These are phyloP conservation scores for Phlyctochytrium arcticum DNA, from an alignment of 192 early-diverging fungal genomes.

Conservation along the genomic window DNA sequence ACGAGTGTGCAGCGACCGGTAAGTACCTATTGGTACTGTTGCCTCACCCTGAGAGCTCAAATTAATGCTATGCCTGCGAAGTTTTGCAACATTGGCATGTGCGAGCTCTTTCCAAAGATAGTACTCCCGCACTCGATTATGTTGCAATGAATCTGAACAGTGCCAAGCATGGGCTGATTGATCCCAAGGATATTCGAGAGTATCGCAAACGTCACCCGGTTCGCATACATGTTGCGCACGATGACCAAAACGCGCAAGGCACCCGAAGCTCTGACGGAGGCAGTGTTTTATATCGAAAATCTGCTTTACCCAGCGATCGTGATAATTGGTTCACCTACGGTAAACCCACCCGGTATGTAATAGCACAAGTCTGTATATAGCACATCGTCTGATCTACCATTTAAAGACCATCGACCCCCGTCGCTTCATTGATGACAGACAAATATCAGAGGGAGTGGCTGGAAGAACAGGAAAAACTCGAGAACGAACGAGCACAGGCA, in stretches of 20 bases:
- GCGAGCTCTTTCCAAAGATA: constrained; percentile 35
- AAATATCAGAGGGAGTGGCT: constrained; percentile 52
- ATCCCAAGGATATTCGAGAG: constrained; percentile 38
- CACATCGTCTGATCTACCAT: neutral
- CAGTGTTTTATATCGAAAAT: constrained; percentile 21
- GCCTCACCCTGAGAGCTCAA: too few species aligned
- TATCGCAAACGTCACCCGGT: constrained; percentile 48
- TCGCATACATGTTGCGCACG: constrained; percentile 37
- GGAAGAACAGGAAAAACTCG: constrained; percentile 19
- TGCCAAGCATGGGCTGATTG: constrained; percentile 41
- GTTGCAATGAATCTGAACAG: constrained; percentile 56
- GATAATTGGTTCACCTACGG: constrained; percentile 51
- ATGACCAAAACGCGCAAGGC: constrained; percentile 22
- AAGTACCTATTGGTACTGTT: neutral
- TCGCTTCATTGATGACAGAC: constrained; percentile 54
- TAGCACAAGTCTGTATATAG: neutral
- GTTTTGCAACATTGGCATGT: constrained; percentile 56
- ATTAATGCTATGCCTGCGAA: neutral
- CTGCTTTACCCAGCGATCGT: constrained; percentile 47
- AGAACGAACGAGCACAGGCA: constrained; percentile 11
- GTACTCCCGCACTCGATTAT: constrained; percentile 47
- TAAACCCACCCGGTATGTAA: constrained; percentile 50
- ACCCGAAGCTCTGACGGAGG: constrained; percentile 16
- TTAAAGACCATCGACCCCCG: constrained; percentile 54
- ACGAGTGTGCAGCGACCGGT: constrained; percentile 46